Base-by-base conservation (phyloP, 768 basidiomycete genomes). In the Rhodosporidiobolus odoratus region DNA sequence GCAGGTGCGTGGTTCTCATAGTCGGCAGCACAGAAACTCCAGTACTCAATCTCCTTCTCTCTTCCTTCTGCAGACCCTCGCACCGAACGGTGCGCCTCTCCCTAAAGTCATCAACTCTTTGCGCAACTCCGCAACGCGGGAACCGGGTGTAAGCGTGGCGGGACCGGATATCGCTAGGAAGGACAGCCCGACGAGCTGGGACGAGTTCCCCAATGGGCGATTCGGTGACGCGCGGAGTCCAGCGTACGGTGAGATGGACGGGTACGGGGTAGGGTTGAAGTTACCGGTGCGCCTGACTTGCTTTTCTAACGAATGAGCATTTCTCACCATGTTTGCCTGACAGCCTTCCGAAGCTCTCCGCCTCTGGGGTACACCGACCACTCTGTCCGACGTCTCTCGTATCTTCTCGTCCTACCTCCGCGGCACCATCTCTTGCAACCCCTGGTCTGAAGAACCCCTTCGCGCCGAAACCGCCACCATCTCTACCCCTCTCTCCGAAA, bases 221-320 rank as follows among this genome's bases (percentile, higher is more conserved):
- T 99, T 95, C 78, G 96, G 96, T 76, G 96, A 98, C 81, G 89
- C 94, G 12, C 86, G 96, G 67, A 92, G 90, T 84, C 96, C 96
- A 37, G 96, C 96, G 21, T 99, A 96, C 75, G 96, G 96, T 77
- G 96, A 99, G 81, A 82, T 99, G 64, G 95, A 99, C 78, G 95
- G 95, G 2, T 97, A 95, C 75, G 95, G 95, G 62, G 87, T 96
- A 50, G 91, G 85, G 80, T 86, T 98, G 76, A 93, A 93, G 79
- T 89, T 95, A 77, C 87, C 89, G 45, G 93, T 91, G 68, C 71
- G 85, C 77, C 15, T 40, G 41, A 30, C 19, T 34, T 45, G 43
- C 48, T 12, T 53, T 21, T 4, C 1, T 4, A 35, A 50, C 21
- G 8, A 35, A 21, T 23, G n/a, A 25, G 16, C 5, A 12, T 12